These are phyloP conservation scores for Inonotus hispidus DNA, from an alignment of 1,284 basidiomycete genomes.

Conservation along the genomic window DNA sequence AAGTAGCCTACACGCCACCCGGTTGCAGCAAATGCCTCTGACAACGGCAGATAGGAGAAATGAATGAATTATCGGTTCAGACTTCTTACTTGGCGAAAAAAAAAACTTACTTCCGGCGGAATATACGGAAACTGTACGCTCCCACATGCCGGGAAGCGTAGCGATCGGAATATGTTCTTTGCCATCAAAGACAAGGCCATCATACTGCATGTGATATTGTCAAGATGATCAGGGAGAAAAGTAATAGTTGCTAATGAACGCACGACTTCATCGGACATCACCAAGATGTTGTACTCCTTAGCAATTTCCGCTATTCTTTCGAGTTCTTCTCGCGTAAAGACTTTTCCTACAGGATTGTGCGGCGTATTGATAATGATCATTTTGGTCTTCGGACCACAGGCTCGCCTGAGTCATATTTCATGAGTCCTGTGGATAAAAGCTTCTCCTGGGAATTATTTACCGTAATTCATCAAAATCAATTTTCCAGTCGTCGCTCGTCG, in stretches of 20 bases:
- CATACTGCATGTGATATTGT: slow-evolving; percentile 56
- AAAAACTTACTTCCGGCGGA: slow-evolving; percentile 67
- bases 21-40: slow-evolving; percentile 95
- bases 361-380: slow-evolving; percentile 94
- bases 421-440: background rate
- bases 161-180: slow-evolving; percentile 91
- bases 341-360: slow-evolving; percentile 95
- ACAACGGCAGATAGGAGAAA: background rate
- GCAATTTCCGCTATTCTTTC: slow-evolving; percentile 81
- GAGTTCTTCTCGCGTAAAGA: slow-evolving; percentile 83
- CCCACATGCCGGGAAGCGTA: slow-evolving; percentile 96
- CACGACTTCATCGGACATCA: slow-evolving; percentile 96
- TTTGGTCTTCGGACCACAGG: slow-evolving; percentile 84
- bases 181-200: slow-evolving; percentile 86
- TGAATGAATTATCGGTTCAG: background rate
- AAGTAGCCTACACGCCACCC: slow-evolving; percentile 99
- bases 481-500: slow-evolving; percentile 78
- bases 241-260: slow-evolving; percentile 26
- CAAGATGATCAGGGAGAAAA: slow-evolving; percentile 14
- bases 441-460: slow-evolving; percentile 34
- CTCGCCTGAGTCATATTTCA: slow-evolving; percentile 41
- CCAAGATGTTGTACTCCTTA: slow-evolving; percentile 88
- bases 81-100: background rate
- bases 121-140: slow-evolving; percentile 80
- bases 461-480: slow-evolving; percentile 83